phyloP scores from a whole-genome alignment of 2,329 filamentous ascomycete genomes.

The Thielaviopsis musarum region DNA sequence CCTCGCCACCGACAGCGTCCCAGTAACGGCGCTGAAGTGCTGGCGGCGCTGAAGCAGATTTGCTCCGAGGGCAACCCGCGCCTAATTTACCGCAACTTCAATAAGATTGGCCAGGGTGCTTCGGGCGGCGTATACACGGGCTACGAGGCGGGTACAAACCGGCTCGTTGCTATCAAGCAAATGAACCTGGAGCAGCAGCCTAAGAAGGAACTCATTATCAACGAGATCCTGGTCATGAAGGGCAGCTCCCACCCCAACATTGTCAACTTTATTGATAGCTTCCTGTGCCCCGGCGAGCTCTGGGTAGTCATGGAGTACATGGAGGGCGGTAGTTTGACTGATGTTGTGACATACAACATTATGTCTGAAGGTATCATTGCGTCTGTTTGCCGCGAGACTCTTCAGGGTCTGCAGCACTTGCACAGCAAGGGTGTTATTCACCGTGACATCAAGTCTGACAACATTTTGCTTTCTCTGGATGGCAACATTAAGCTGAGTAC shows the following conservation, averaged over 20 bases:
- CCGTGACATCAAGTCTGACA: conserved; percentile 97
- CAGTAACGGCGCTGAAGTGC: conserved; percentile 66
- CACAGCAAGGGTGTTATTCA: conserved; percentile 98
- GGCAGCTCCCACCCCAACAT: conserved; percentile 97
- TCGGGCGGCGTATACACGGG: conserved; percentile 92
- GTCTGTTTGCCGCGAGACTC: conserved; percentile 82
- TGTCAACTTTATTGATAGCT: conserved; percentile 98
- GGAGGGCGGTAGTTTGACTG: conserved; percentile 93
- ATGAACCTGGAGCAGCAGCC: conserved; percentile 98
- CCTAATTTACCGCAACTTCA: conserved; percentile 69
- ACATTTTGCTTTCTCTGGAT: conserved; percentile 83
- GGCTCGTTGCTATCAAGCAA: conserved; percentile 94
- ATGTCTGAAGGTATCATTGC: conserved; percentile 98
- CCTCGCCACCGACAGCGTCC: conserved; percentile 65
- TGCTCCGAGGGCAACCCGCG: conserved; percentile 83
- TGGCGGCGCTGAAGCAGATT: conserved; percentile 69
- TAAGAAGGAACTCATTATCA: conserved; percentile 98
- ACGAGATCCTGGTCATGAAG: conserved; percentile 98
- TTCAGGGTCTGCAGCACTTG: conserved; percentile 81
- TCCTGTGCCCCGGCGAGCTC: conserved; percentile 71
- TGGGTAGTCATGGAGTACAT: conserved; percentile 99
- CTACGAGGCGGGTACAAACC: conserved; percentile 67
- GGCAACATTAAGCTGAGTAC: conserved; percentile 95
- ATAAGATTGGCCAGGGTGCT: conserved; percentile 93
- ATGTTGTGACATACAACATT: conserved; percentile 97